These are phyloP conservation scores for Suhomyces wounanorum DNA, from an alignment of 1,139 yeast genomes.

Conservation along the genomic window DNA sequence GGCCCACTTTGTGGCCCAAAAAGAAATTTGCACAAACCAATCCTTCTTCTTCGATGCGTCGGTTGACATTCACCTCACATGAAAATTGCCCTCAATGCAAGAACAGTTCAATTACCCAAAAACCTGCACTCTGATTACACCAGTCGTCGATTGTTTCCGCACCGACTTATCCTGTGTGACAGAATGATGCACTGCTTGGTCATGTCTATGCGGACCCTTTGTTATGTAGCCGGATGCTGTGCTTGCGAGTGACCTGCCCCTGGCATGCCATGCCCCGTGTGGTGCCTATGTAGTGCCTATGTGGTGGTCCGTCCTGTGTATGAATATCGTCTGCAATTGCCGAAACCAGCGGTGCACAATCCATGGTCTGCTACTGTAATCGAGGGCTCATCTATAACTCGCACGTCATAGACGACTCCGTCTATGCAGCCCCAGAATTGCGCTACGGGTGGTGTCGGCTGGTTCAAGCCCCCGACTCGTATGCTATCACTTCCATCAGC, in stretches of 20 bases:
- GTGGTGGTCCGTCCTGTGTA: not conserved
- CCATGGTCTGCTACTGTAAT: too few relatives aligned
- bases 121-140: not conserved
- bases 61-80: constrained; percentile 5
- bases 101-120: not conserved
- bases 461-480: not conserved
- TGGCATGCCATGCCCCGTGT: not conserved
- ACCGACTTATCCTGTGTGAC: not conserved
- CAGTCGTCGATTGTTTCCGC: not conserved
- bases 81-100: constrained; percentile 2
- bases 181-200: not conserved
- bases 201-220: not conserved
- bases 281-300: not conserved
- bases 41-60: constrained; percentile 10
- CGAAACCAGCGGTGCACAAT: not conserved
- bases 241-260: not conserved
- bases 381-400: not conserved
- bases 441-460: not conserved
- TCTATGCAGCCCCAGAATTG: not conserved
- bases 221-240: not conserved
- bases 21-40: constrained; percentile 1
- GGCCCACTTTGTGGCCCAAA: not conserved
- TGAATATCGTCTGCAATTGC: not conserved
- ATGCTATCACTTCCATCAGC: not conserved
- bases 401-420: not conserved